Evolutionary conservation across 2,329 filamentous ascomycete genomes (phyloP).

Genomic region (Leptographium wingfieldii): DNA sequence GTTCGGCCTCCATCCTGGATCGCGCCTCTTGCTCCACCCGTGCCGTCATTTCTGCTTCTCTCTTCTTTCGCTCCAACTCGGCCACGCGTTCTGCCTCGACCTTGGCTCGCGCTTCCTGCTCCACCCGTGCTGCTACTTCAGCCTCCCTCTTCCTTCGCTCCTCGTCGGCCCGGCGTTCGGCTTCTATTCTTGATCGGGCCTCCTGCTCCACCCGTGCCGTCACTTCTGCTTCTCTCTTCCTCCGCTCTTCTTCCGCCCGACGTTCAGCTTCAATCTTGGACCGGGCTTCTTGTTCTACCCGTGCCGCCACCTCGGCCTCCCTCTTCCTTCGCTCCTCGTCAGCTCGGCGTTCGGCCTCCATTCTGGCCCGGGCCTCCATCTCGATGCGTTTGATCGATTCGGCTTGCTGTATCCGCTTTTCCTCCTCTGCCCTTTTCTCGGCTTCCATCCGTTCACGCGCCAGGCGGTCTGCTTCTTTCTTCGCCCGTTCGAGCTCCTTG

Average conservation of each 20-base stretch:
- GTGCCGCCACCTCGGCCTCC: slow-evolving; percentile 21
- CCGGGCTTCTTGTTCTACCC: slow-evolving; percentile 16
- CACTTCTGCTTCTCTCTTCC: slow-evolving; percentile 19
- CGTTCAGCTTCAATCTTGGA: slow-evolving; percentile 17
- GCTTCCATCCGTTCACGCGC: slow-evolving; percentile 17
- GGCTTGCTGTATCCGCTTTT: slow-evolving; percentile 19
- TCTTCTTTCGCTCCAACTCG: slow-evolving; percentile 21
- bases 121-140: neutral
- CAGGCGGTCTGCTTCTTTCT: slow-evolving; percentile 9
- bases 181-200: slow-evolving; percentile 25
- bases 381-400: slow-evolving; percentile 23
- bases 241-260: slow-evolving; percentile 24
- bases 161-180: slow-evolving; percentile 27
- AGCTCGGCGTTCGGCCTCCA: slow-evolving; percentile 21
- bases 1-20: slow-evolving; percentile 26
- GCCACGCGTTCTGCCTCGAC: slow-evolving; percentile 22
- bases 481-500: slow-evolving; percentile 34
- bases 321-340: slow-evolving; percentile 22
- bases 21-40: slow-evolving; percentile 22
- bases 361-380: slow-evolving; percentile 21
- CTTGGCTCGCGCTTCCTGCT: neutral
- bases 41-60: slow-evolving; percentile 21
- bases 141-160: slow-evolving; percentile 29
- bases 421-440: slow-evolving; percentile 22
- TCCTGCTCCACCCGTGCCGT: slow-evolving; percentile 21